Percentiles rank a stretch among this genome's conserved stretches.
Evolutionary conservation across 1,284 basidiomycete genomes (phyloP).

Genomic region (Porphyrellus sp.): DNA sequence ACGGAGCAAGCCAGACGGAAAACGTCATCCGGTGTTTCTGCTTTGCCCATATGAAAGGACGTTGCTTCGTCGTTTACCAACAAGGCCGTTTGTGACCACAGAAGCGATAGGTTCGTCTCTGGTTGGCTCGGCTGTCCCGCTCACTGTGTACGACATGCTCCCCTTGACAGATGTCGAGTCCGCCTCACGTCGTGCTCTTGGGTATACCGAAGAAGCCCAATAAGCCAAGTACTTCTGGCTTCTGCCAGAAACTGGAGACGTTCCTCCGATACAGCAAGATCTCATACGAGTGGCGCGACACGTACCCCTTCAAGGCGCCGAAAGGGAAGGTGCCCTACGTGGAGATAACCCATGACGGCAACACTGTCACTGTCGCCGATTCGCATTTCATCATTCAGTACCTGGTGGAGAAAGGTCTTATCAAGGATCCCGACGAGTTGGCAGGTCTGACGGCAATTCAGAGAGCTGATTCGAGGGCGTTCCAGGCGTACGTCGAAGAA

Average conservation of each 20-base stretch:
- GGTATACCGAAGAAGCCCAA: constrained; percentile 28
- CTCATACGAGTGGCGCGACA: constrained; percentile 32
- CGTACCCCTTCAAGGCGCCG: constrained; percentile 25
- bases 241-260: constrained; percentile 36
- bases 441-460: constrained; percentile 30
- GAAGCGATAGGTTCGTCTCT: not conserved
- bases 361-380: constrained; percentile 26
- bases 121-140: not conserved
- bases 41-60: no score
- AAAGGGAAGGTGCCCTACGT: constrained; percentile 35
- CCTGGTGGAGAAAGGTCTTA: constrained; percentile 25
- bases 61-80: not conserved
- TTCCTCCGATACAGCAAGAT: constrained; percentile 30
- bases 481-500: constrained; percentile 36
- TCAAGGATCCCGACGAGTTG: constrained; percentile 30
- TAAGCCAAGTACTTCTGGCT: constrained; percentile 31
- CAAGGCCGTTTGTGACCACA: not conserved
- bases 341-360: constrained; percentile 28
- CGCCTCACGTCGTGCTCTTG: constrained; percentile 28
- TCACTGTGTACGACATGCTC: not conserved
- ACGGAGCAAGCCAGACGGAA: no score
- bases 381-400: constrained; percentile 37
- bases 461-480: constrained; percentile 35
- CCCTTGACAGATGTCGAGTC: constrained; percentile 14
- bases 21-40: no score